Evolutionary conservation across 495 filamentous ascomycete genomes (phyloP), one percentile per base, ranked within the genome.

Genomic region (Xylaria acuta): DNA sequence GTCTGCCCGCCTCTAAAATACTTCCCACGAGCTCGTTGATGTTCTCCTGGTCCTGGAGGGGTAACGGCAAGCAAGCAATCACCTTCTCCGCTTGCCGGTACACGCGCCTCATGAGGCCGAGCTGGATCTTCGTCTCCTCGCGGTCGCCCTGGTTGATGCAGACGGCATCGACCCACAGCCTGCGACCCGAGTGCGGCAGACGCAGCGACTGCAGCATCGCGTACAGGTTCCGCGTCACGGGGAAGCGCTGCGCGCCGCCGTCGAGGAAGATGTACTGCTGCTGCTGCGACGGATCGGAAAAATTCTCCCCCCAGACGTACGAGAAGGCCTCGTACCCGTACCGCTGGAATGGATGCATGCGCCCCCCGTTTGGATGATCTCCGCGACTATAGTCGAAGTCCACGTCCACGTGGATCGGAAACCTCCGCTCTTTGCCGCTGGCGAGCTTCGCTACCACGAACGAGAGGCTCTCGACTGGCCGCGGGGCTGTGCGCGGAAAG

Each of bases 281-380:
- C 41, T 43, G 41, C 41, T 43, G 41, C 41, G 0, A 12, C 41
- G 11, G 4, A n/a, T n/a, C n/a, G n/a, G n/a, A n/a, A n/a, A n/a
- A n/a, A 2, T 41, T n/a, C 7, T 38, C 62, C 8, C 75, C 69
- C 72, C 75, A 76, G 27, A 67, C 47, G 51, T 76, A 76, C 2
- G 75, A 74, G 11, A 76, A 36, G 12, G 75, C 72, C 41, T 74
- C n/a, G n/a, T n/a, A n/a, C n/a, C n/a, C 72, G 43, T 66, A 74
- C 30, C 9, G 54, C 30, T 58, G 30, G 5, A 58, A 58, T 12
- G n/a, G 54, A 30, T 34, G 63, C 30, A 22, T 32, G 1, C 41
- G 16, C 41, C 11, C 38, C 3, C 47, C 9, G 38, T 64, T 47
- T 36, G 41, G 60, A 12, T 22, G 60, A 41, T 9, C 5, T 3